Evolutionary conservation across 148 eudicot species (phyloP).

Genomic region (Gaultheria prostrata): DNA sequence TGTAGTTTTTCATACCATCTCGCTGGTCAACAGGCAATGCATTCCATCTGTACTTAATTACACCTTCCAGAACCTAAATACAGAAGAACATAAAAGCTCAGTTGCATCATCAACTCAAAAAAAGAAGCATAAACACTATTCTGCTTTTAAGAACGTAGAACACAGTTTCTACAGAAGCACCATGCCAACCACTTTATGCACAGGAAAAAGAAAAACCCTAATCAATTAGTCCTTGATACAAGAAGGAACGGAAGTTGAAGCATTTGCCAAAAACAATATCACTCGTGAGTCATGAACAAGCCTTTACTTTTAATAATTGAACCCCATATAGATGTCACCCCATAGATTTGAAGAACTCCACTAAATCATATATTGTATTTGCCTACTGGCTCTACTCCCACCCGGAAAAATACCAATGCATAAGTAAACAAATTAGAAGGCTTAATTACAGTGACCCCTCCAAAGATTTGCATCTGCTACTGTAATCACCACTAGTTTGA

Average conservation of each 20-base stretch:
- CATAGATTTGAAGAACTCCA: not conserved
- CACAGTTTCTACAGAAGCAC: not conserved
- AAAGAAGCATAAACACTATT: not conserved
- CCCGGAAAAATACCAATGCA: not conserved
- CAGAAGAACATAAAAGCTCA: not conserved
- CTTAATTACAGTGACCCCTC: not conserved
- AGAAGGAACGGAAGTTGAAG: not conserved
- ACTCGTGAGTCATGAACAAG: not conserved
- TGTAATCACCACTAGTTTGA: not conserved
- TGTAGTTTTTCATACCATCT: slow-evolving; percentile 97
- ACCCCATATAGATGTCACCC: not conserved
- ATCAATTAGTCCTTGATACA: not conserved
- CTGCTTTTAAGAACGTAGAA: not conserved
- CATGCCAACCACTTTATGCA: not conserved
- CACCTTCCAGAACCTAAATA: slow-evolving; percentile 88
- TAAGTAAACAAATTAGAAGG: not conserved
- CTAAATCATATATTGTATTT: not conserved
- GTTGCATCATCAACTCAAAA: not conserved
- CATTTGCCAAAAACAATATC: not conserved
- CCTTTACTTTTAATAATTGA: not conserved
- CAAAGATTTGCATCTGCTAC: not conserved
- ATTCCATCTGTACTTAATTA: slow-evolving; percentile 95
- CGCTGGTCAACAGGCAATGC: slow-evolving; percentile 90
- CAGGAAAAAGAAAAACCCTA: not conserved
- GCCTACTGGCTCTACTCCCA: not conserved